Percentiles rank a stretch among this genome's conserved stretches.
phyloP scores from a whole-genome alignment of 371 early-diverging fungal genomes.

The Actinomucor elegans region DNA sequence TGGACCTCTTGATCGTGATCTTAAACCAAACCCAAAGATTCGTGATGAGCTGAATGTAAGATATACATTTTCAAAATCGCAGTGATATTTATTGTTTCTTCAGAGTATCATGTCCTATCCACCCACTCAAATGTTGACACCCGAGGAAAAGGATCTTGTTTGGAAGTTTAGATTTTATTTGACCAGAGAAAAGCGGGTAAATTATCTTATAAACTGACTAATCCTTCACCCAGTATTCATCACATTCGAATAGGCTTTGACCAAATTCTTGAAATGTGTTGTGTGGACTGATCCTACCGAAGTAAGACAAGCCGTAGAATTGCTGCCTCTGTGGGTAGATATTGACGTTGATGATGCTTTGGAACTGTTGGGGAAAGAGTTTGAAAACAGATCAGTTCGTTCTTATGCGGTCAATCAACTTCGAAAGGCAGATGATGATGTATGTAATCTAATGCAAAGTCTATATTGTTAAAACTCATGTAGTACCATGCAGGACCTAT shows the following conservation, averaged over 20 bases:
- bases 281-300: conserved; percentile 94
- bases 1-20: conserved; percentile 87
- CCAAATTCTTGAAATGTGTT: conserved; percentile 95
- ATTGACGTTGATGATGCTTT: conserved; percentile 94
- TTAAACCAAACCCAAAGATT: conserved; percentile 93
- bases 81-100: not conserved
- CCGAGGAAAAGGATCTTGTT: conserved; percentile 89
- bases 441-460: conserved; percentile 20
- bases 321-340: conserved; percentile 86
- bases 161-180: conserved; percentile 97
- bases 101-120: conserved; percentile 89
- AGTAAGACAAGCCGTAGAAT: conserved; percentile 85
- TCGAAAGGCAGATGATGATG: conserved; percentile 89
- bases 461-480: not conserved
- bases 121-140: conserved; percentile 79
- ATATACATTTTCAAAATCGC: not conserved
- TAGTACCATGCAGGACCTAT: conserved; percentile 65
- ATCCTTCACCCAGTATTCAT: not conserved
- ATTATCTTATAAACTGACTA: not conserved
- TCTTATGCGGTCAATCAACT: conserved; percentile 89
- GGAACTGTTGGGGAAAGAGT: conserved; percentile 89
- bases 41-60: conserved; percentile 90
- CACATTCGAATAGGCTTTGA: conserved; percentile 66
- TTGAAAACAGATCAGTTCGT: conserved; percentile 80
- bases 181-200: conserved; percentile 83